phyloP scores from a whole-genome alignment of 1,284 basidiomycete species.

The Earliella scabrosa region DNA sequence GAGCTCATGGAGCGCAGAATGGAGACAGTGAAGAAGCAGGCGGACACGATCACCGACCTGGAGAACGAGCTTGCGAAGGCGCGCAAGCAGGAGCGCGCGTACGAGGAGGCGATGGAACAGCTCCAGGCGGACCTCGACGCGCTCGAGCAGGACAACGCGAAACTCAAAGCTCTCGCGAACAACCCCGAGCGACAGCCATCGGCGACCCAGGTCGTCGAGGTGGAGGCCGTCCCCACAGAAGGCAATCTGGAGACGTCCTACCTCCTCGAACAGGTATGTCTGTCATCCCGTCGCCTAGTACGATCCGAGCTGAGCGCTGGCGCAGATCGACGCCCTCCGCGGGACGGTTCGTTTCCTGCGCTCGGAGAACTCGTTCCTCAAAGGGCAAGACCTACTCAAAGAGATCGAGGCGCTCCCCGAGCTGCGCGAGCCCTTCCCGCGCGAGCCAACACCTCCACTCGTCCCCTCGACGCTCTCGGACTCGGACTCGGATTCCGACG shows the following conservation, averaged over 20 bases:
- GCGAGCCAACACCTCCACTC: conserved; percentile 62
- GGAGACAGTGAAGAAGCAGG: conserved; percentile 88
- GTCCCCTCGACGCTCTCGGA: conserved; percentile 66
- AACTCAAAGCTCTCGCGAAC: conserved; percentile 71
- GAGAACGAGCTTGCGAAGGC: conserved; percentile 82
- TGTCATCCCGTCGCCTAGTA: conserved; percentile 11
- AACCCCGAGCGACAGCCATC: conserved; percentile 65
- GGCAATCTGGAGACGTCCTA: conserved; percentile 85
- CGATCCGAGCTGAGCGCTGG: not conserved
- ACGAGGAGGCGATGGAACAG: conserved; percentile 93
- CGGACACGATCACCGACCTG: conserved; percentile 82
- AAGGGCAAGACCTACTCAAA: conserved; percentile 84
- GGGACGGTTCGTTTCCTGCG: conserved; percentile 89
- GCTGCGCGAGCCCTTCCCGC: conserved; percentile 52
- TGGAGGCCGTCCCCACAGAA: conserved; percentile 69
- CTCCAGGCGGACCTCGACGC: conserved; percentile 88
- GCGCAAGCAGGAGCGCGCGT: conserved; percentile 85
- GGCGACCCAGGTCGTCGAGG: conserved; percentile 56
- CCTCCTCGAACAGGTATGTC: conserved; percentile 77
- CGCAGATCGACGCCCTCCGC: conserved; percentile 87
- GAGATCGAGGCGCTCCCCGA: conserved; percentile 79
- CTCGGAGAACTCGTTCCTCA: conserved; percentile 91
- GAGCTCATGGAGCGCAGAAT: conserved; percentile 93
- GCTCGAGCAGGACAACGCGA: conserved; percentile 86
- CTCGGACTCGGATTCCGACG: conserved; percentile 61